Conservation (phyloP, 306 rosid genomes). For the Fagus sylvatica region DNA sequence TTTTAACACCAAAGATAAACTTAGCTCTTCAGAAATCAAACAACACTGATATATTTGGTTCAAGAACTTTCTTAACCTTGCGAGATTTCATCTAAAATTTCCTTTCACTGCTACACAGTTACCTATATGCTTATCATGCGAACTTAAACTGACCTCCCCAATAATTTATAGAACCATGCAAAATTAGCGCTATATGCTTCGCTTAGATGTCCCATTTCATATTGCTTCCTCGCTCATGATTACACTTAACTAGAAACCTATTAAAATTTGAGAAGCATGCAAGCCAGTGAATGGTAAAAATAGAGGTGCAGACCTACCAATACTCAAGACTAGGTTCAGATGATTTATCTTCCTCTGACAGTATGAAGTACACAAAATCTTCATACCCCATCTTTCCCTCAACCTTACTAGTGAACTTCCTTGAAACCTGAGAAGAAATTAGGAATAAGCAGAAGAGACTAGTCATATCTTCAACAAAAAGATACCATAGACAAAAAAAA, state of each 20-base stretch:
- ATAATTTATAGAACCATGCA: background rate
- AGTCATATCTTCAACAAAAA: conserved; percentile 21
- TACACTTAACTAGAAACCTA: background rate
- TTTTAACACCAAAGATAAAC: background rate
- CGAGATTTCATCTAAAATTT: background rate
- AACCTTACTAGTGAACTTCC: conserved; percentile 90
- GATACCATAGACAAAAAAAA: conserved; percentile 17
- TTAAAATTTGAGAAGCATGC: conserved; percentile 18
- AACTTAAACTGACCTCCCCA: background rate
- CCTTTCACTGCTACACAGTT: background rate
- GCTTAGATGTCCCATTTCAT: conserved; percentile 4
- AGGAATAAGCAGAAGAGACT: conserved; percentile 10
- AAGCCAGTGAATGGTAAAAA: conserved; percentile 16
- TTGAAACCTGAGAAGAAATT: conserved; percentile 65
- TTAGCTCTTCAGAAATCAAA: background rate
- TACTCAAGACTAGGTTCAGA: conserved; percentile 97
- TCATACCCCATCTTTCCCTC: conserved; percentile 99
- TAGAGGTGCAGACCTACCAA: conserved; percentile 58
- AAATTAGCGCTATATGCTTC: background rate
- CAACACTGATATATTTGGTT: background rate
- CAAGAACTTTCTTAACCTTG: background rate
- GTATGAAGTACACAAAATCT: conserved; percentile 98
- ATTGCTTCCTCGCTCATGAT: conserved; percentile 3
- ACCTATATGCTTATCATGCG: background rate
- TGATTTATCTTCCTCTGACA: conserved; percentile 96